phyloP scores from a whole-genome alignment of 345 rosid genomes.

The Clausena lansium region DNA sequence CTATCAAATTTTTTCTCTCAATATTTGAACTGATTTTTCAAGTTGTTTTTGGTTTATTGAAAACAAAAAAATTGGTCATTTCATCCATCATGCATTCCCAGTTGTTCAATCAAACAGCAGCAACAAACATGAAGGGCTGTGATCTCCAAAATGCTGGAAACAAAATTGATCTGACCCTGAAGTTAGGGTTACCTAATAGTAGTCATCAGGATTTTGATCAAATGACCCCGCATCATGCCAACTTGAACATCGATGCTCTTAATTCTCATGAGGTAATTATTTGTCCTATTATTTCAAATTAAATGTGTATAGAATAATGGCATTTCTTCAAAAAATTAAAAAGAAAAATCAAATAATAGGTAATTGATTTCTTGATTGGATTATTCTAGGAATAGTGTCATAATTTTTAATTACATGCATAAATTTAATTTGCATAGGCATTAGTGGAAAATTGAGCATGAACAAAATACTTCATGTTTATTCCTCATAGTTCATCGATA shows the following conservation, averaged over 20 bases:
- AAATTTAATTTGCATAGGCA: too few species aligned
- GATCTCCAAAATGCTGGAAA: neutral
- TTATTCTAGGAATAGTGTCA: too few species aligned
- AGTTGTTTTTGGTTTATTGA: neutral
- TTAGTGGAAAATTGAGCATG: too few species aligned
- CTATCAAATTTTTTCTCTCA: too few species aligned
- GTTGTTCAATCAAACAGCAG: neutral
- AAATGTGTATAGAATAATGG: neutral
- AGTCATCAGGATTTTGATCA: neutral
- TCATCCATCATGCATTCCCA: neutral
- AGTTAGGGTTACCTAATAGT: neutral
- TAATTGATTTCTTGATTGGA: too few species aligned
- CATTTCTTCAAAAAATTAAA: neutral
- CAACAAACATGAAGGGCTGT: neutral
- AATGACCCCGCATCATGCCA: neutral
- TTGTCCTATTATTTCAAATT: neutral
- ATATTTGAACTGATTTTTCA: neutral
- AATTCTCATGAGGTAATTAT: neutral
- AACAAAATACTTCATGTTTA: too few species aligned
- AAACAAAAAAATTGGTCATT: neutral
- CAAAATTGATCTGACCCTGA: neutral
- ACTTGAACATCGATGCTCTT: neutral
- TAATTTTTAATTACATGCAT: too few species aligned
- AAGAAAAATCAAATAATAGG: neutral
- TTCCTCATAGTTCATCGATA: too few species aligned